phyloP scores from a whole-genome alignment of 2,329 filamentous ascomycete species.

The Colletotrichum simmondsii region DNA sequence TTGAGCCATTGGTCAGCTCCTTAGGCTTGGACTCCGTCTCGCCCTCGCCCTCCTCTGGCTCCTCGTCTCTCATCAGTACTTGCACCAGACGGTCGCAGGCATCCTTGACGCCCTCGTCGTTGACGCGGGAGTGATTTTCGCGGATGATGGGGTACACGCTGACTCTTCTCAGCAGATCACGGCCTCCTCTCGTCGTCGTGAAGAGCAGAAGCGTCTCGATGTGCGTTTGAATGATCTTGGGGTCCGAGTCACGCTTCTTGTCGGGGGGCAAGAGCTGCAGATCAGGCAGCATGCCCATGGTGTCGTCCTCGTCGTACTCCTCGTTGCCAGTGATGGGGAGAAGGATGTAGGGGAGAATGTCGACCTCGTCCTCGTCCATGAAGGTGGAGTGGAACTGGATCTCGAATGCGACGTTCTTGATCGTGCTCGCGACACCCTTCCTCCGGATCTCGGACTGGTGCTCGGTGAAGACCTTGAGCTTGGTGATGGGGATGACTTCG shows the following conservation, averaged over 20 bases:
- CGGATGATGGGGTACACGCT: conserved; percentile 91
- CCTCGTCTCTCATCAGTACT: conserved; percentile 85
- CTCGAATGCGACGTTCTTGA: conserved; percentile 95
- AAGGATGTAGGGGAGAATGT: conserved; percentile 88
- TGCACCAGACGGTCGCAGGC: conserved; percentile 92
- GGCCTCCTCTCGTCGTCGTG: conserved; percentile 79
- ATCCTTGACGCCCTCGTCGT: conserved; percentile 84
- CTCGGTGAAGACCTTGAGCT: conserved; percentile 94
- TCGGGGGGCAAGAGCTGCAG: conserved; percentile 90
- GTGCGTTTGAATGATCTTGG: conserved; percentile 83
- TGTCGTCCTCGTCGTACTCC: conserved; percentile 89
- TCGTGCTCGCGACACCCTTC: conserved; percentile 93
- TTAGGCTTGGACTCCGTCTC: conserved; percentile 47
- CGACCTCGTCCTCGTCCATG: conserved; percentile 76
- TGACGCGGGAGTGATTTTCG: conserved; percentile 82
- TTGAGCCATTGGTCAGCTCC: conserved; percentile 54
- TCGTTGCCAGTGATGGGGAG: conserved; percentile 89
- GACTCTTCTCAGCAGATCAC: conserved; percentile 78
- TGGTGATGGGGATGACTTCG: conserved; percentile 86
- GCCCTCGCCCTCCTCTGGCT: conserved; percentile 57
- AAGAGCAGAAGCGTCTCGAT: conserved; percentile 88
- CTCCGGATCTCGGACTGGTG: conserved; percentile 85
- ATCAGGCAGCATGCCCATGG: conserved; percentile 86
- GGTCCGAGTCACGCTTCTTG: conserved; percentile 84
- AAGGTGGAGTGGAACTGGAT: conserved; percentile 77